Percentiles rank a stretch among this genome's conserved stretches.
These are phyloP conservation scores for Jasminum sambac DNA, from an alignment of 257 asterid genomes.

Conservation along the genomic window DNA sequence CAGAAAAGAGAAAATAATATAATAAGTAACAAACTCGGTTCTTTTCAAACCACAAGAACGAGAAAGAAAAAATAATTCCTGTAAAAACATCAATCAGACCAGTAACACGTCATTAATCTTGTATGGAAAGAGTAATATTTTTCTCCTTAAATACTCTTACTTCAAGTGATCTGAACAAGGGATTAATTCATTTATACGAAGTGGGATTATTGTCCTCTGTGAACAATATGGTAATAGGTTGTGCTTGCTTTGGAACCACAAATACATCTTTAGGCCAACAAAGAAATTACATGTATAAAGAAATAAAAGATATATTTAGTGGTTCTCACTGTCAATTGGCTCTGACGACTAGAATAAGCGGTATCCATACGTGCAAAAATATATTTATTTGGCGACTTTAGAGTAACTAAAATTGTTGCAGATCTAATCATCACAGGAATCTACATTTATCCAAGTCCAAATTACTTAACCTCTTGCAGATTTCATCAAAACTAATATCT, in stretches of 20 bases:
- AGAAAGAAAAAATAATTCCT: not conserved
- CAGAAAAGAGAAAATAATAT: conserved; percentile 15
- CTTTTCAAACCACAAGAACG: not conserved
- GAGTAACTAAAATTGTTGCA: not conserved
- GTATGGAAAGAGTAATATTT: not conserved
- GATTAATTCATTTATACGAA: not conserved
- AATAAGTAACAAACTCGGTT: not conserved
- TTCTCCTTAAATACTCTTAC: not conserved
- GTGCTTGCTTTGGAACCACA: not conserved
- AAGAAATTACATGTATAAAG: not conserved
- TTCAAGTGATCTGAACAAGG: not conserved
- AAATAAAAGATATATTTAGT: not conserved
- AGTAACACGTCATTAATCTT: not conserved
- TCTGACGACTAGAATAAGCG: not conserved
- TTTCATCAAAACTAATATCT: not conserved
- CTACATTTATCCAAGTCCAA: not conserved
- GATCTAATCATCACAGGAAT: not conserved
- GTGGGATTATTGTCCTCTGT: not conserved
- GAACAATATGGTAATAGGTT: not conserved
- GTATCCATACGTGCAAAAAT: not conserved
- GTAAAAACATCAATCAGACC: not conserved
- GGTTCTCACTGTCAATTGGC: not conserved
- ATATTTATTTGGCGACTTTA: not conserved
- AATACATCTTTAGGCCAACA: not conserved
- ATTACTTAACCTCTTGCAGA: not conserved